These are phyloP conservation scores for Nicotiana rustica DNA, from an alignment of 305 asterid genomes.

Conservation along the genomic window DNA sequence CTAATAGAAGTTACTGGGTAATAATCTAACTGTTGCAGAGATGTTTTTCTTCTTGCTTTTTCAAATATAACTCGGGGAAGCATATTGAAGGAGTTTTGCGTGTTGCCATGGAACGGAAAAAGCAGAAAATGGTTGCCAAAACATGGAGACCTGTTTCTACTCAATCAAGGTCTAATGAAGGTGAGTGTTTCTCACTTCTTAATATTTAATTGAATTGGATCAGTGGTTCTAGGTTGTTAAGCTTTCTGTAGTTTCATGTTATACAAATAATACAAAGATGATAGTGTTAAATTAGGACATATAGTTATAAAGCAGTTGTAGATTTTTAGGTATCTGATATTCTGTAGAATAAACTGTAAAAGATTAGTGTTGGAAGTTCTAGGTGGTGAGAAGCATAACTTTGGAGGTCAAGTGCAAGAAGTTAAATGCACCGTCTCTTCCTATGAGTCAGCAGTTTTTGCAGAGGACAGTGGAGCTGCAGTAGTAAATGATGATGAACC, in stretches of 20 bases:
- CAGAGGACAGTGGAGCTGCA: slow-evolving; percentile 41
- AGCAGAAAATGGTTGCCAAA: slow-evolving; percentile 43
- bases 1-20: neutral
- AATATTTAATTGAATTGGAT: neutral
- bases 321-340: neutral
- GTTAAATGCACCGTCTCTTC: slow-evolving; percentile 42
- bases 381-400: slow-evolving; percentile 44
- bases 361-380: slow-evolving; percentile 20
- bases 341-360: neutral
- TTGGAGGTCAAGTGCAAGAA: slow-evolving; percentile 43
- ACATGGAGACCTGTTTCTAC: slow-evolving; percentile 71
- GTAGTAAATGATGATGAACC: slow-evolving; percentile 45
- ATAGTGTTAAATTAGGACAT: neutral
- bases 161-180: slow-evolving; percentile 49
- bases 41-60: slow-evolving; percentile 44
- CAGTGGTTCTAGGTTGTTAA: neutral
- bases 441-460: slow-evolving; percentile 39
- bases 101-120: slow-evolving; percentile 43
- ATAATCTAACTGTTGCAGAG: slow-evolving; percentile 41
- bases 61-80: slow-evolving; percentile 47
- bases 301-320: neutral
- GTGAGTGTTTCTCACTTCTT: slow-evolving; percentile 38
- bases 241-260: neutral
- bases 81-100: slow-evolving; percentile 43
- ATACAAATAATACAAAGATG: slow-evolving; percentile 5